Evolutionary conservation across 495 filamentous ascomycete genomes (phyloP).

Genomic region (Hypoxylon lenormandii): DNA sequence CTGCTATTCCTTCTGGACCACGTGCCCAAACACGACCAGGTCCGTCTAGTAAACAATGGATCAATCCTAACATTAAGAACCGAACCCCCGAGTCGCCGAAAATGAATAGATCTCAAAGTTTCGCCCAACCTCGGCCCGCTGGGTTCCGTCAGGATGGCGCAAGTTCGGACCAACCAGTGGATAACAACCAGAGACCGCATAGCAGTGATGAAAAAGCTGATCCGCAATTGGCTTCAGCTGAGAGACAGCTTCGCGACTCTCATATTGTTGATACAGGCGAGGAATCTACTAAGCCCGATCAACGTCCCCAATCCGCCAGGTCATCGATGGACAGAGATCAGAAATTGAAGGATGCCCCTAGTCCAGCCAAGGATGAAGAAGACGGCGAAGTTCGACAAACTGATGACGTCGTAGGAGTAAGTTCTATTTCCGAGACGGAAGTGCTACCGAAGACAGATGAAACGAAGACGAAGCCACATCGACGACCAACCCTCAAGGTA

Average conservation of each 20-base stretch:
- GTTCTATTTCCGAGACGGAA: conserved; percentile 1
- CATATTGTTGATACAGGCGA: conserved; percentile 54
- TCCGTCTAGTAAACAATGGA: conserved; percentile 71
- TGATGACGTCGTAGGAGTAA: conserved; percentile 9
- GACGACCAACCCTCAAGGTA: conserved; percentile 36
- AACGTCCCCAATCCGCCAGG: conserved; percentile 56
- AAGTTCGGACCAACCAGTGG: conserved; percentile 57
- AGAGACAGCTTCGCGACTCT: conserved; percentile 50
- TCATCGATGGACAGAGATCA: conserved; percentile 55
- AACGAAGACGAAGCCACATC: conserved; percentile 21
- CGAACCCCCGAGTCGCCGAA: conserved; percentile 62
- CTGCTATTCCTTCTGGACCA: conserved; percentile 68
- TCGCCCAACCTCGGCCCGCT: conserved; percentile 55
- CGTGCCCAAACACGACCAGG: conserved; percentile 62
- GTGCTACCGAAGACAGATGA: background rate
- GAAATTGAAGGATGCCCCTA: conserved; percentile 34
- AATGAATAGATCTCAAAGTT: conserved; percentile 56
- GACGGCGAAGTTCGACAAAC: conserved; percentile 10
- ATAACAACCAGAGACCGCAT: conserved; percentile 56
- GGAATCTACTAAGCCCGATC: conserved; percentile 48
- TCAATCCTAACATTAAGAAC: conserved; percentile 65
- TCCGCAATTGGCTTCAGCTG: conserved; percentile 39
- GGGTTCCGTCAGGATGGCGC: conserved; percentile 56
- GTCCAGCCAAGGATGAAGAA: conserved; percentile 25
- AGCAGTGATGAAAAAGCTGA: conserved; percentile 62